phyloP scores from a whole-genome alignment of 2,329 filamentous ascomycete species.

The Bertia moriformis region DNA sequence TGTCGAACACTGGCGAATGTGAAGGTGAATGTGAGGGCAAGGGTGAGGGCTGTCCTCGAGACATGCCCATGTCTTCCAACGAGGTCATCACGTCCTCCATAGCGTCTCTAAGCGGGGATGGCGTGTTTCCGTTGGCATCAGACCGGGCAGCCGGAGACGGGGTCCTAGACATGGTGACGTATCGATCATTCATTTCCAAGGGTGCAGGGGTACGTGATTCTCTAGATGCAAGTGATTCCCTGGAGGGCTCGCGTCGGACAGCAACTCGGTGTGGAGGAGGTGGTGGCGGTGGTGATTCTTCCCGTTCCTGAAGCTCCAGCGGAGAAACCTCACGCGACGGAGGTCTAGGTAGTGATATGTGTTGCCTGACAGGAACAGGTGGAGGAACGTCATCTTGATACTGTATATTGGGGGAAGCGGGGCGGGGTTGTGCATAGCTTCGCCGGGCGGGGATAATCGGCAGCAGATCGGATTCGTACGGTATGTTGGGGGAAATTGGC shows the following conservation, averaged over 20 bases:
- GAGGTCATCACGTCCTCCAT: slow-evolving; percentile 1
- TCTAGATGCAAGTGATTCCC: slow-evolving; percentile 3
- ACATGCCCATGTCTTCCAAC: slow-evolving; percentile 1
- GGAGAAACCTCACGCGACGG: slow-evolving; percentile 1
- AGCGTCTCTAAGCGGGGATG: not conserved
- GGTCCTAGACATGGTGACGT: slow-evolving; percentile 20
- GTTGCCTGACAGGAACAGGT: not conserved
- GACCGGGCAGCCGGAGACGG: slow-evolving; percentile 25
- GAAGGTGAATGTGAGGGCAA: not conserved
- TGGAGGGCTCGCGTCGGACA: slow-evolving; percentile 5
- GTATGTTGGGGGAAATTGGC: too few species aligned
- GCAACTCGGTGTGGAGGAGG: slow-evolving; percentile 68
- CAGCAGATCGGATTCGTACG: too few species aligned
- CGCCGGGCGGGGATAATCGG: too few species aligned
- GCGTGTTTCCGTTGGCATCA: not conserved
- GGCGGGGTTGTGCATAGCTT: too few species aligned
- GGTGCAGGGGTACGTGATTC: slow-evolving; percentile 13
- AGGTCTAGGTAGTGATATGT: not conserved
- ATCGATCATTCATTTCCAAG: slow-evolving; percentile 22
- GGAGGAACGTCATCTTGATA: not conserved
- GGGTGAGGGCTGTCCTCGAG: not conserved
- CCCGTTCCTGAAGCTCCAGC: slow-evolving; percentile 20
- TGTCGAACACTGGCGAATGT: not conserved
- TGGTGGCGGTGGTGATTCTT: slow-evolving; percentile 59
- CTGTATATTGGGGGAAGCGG: slow-evolving; percentile 3